Evolutionary conservation across 148 eudicot species (phyloP), one percentile per base, ranked within the genome.

Genomic region (Spergularia marina): DNA sequence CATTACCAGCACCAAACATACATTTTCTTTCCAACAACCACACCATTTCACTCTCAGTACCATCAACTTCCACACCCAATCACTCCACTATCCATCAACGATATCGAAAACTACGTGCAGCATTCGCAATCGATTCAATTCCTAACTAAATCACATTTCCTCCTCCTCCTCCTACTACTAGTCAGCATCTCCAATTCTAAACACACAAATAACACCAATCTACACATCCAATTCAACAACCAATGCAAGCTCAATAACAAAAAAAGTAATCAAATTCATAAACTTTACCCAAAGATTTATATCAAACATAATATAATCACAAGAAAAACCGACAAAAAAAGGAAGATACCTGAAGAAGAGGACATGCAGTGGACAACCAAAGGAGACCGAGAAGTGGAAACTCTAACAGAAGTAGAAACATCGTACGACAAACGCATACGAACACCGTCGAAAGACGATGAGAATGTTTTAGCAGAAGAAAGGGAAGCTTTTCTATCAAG

Each of bases 361-460:
- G 89, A 84, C 89, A 80, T 84, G 84, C 88, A 87, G 25, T 77
- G 87, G 64, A 89, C 79, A 49, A 74, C 78, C 74, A 84, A 61
- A 30, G 86, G 83, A 58, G 86, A 76, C 21, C 73, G 69, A 7
- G 80, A 76, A 60, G 57, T 79, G 0, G 89, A 74, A 72, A 74
- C 73, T 59, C 83, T 86, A 70, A 83, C 71, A 63, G 66, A 70
- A 12, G 49, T 44, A 12, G 65, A 53, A 1, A 16, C 53, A 59
- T 61, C 70, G 54, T 30, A 74, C n/a, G 56, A 53, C n/a, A 80
- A 57, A 73, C 79, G 87, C 62, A 82, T 6, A 20, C 80, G 83
- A 73, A 84, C 41, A 0, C 82, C 76, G 10, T 83, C 84, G 15
- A 84, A 85, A 77, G 75, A 21, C 54, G 85, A 75, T 44, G 76